Percentiles rank a stretch among this genome's conserved stretches.
These are phyloP conservation scores for Petrea volubilis DNA, from an alignment of 257 asterid species.

Conservation along the genomic window DNA sequence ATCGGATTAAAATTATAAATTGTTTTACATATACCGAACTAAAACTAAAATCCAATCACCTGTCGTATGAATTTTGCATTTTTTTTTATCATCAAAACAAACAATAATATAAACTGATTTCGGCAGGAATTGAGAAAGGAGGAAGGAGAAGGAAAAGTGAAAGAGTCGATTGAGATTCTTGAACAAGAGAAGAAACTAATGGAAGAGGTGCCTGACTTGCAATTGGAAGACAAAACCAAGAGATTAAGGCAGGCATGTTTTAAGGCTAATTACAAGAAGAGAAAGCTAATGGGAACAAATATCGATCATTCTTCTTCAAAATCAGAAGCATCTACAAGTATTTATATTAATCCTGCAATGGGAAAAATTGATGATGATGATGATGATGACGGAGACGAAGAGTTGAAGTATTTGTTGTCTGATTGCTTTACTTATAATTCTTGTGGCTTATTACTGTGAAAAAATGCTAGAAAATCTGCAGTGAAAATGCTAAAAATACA, in stretches of 20 bases:
- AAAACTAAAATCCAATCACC: too few relatives aligned
- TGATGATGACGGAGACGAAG: constrained; percentile 31
- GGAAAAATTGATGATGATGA: constrained; percentile 21
- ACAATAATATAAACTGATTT: neutral
- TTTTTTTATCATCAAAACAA: too few relatives aligned
- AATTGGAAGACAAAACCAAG: constrained; percentile 63
- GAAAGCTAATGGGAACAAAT: constrained; percentile 44
- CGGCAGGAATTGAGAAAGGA: constrained; percentile 53
- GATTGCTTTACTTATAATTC: constrained; percentile 38
- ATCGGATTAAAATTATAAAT: too few relatives aligned
- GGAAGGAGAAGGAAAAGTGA: constrained; percentile 43
- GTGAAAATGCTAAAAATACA: neutral
- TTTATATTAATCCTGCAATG: neutral
- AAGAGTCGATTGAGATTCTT: constrained; percentile 41
- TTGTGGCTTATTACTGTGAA: neutral
- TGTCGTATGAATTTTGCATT: too few relatives aligned
- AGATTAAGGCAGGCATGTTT: constrained; percentile 70
- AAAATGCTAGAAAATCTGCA: neutral
- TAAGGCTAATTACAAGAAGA: constrained; percentile 73
- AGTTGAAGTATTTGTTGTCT: constrained; percentile 38
- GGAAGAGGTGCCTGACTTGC: constrained; percentile 62
- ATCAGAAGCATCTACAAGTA: neutral
- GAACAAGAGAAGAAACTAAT: constrained; percentile 54
- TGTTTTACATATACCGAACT: too few relatives aligned
- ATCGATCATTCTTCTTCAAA: constrained; percentile 3